Evolutionary conservation across 305 asterid species (phyloP), one percentile per base, ranked within the genome.

Genomic region (Solanum hybrid): DNA sequence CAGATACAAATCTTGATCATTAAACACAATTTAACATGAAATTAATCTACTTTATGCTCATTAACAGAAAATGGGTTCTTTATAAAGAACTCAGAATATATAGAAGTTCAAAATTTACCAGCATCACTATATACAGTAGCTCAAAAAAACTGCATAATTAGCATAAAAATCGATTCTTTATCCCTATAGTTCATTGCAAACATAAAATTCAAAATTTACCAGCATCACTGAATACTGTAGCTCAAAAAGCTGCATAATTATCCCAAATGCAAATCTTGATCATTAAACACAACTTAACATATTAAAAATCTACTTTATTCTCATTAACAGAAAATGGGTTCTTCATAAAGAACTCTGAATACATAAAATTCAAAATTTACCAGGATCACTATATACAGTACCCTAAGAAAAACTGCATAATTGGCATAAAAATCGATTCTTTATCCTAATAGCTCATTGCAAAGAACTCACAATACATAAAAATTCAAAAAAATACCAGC

Each of bases 401-500:
- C 6, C 85, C 10, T 6, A 1, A 36, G n/a, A 72, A 31, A n/a
- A n/a, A 38, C 5, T 12, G 85, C 85, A 79, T 12, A 79, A 79
- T 37, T 37, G 29, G 22, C 87, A 5, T 71, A 71, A 42, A 27
- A 32, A 42, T 73, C 36, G 9, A 36, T 1, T 29, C 14, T 71
- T 8, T 40, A 29, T 17, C 13, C 75, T 27, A 0, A 35, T 16
- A 81, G 22, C 7, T 34, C 42, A 75, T 31, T 31, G 11, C 79
- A 6, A 7, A 29, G 24, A 73, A 31, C 79, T 29, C 80, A 73
- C 12, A 34, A 78, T 35, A 78, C 34, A 86, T 85, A 4, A 42
- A 76, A 17, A 8, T 17, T 85, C 31, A 36, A 75, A 10, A 66
- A 86, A 51, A n/a, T 88, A 95, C 98, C 97, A 88, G 93, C 87